Base-by-base conservation (phyloP, 2,329 filamentous ascomycete species). In the Xylaria sp. region DNA sequence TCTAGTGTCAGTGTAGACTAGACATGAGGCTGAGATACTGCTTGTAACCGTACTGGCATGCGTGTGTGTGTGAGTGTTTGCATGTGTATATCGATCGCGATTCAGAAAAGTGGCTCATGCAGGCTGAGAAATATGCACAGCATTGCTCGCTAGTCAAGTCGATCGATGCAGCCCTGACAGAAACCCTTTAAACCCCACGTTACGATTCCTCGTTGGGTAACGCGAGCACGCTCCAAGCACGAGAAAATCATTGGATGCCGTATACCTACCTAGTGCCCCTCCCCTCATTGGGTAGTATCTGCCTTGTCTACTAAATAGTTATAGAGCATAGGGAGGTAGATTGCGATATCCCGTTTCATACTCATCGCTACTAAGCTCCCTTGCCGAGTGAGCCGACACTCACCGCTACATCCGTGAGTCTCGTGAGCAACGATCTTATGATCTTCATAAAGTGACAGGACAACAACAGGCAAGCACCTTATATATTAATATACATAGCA, bases 1-100 rank as follows among this genome's bases (percentile, higher is more conserved):
- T 46, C 28, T 46, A n/a, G 34, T 51, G 28, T 37, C 6, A 46
- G 15, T 44, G n/a, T 44, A 50, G 23, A 28, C 13, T 28, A 39
- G 51, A 46, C 52, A 44, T 60, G 65, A 63, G 67, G 67, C 67
- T 69, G 67, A 69, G 58, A 58, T 61, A 20, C 28, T 12, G 37
- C 37, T 48, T 20, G 9, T 34, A 20, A 23, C 58, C 8, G 18
- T 34, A 20, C 15, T 65, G 13, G 18, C 18, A 23, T 66, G 58
- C 13, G 10, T 34, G 51, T 54, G 25, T 28, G 28, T 28, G 28
- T 28, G 28, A 28, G 3, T 28, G 28, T 28, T 3, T 28, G 23
- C 15, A 48, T 20, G 48, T 41, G 31, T 62, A 51, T 28, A 9
- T 13, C 7, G 51, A 41, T 48, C n/a, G 48, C 18, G 65, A 54